These are phyloP conservation scores for Bombardia bombarda DNA, from an alignment of 495 filamentous ascomycete genomes.

Conservation along the genomic window DNA sequence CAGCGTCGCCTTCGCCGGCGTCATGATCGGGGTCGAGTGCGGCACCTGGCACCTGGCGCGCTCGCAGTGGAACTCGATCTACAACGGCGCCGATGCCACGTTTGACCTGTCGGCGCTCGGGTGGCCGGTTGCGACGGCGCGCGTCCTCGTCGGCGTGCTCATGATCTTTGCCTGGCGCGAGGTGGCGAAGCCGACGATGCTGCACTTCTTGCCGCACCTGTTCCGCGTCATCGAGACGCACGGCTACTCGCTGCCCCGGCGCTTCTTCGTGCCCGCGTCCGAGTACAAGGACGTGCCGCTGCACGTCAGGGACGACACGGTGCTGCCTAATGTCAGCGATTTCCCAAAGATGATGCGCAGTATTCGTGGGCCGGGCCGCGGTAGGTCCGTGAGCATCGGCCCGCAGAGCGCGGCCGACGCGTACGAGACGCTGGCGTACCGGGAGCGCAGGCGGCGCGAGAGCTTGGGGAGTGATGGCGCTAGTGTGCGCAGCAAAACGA, in stretches of 20 bases:
- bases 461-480: constrained; percentile 40
- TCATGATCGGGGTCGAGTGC: constrained; percentile 70
- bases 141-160: constrained; percentile 71
- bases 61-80: constrained; percentile 49
- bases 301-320: constrained; percentile 71
- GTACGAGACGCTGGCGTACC: constrained; percentile 90
- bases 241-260: constrained; percentile 70
- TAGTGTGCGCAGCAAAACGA: constrained; percentile 18
- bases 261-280: constrained; percentile 84
- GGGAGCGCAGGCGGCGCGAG: constrained; percentile 71
- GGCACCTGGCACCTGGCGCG: constrained; percentile 73
- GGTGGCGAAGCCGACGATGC: constrained; percentile 71
- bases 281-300: constrained; percentile 81
- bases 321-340: constrained; percentile 77
- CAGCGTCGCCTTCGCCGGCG: constrained; percentile 85
- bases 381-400: constrained; percentile 79
- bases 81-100: constrained; percentile 39
- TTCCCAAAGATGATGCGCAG: constrained; percentile 69
- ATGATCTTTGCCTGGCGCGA: constrained; percentile 86
- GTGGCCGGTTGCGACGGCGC: constrained; percentile 47
- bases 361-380: constrained; percentile 67
- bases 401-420: constrained; percentile 94
- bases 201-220: constrained; percentile 70
- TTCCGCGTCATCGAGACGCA: constrained; percentile 78
- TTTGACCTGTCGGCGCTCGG: constrained; percentile 53